phyloP scores from a whole-genome alignment of 179 eudicot genomes.

The Pouteria campechiana region DNA sequence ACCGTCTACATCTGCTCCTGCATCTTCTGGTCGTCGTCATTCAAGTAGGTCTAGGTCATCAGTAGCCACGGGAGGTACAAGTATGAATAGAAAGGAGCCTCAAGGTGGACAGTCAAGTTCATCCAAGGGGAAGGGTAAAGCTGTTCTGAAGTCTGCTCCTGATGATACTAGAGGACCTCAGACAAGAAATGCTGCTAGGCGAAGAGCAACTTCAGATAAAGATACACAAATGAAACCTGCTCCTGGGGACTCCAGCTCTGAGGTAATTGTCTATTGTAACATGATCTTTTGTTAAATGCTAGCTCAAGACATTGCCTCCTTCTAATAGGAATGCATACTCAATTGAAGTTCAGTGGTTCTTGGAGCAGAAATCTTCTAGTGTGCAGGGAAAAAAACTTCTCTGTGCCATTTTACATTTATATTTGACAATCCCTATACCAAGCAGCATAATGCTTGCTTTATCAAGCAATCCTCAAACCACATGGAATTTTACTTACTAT shows the following conservation, averaged over 20 bases:
- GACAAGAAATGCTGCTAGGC: conserved; percentile 81
- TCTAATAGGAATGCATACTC: too few species aligned
- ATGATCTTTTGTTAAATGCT: too few species aligned
- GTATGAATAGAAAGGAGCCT: conserved; percentile 56
- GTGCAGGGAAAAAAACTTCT: too few species aligned
- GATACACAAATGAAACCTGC: conserved; percentile 65
- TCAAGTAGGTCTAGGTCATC: conserved; percentile 72
- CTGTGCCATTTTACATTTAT: too few species aligned
- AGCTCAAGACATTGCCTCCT: too few species aligned
- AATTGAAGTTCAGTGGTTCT: too few species aligned
- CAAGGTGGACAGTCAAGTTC: conserved; percentile 54
- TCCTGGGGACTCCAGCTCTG: conserved; percentile 66
- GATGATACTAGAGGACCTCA: conserved; percentile 80
- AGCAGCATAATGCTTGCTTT: too few species aligned
- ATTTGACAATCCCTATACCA: too few species aligned
- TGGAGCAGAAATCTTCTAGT: too few species aligned
- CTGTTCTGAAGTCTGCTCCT: conserved; percentile 54
- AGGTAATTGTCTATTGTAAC: conserved; percentile 35
- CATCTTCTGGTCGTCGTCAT: conserved; percentile 52
- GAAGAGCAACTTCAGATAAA: conserved; percentile 64
- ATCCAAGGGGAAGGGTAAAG: conserved; percentile 88
- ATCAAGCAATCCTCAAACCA: too few species aligned
- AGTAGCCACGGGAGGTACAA: conserved; percentile 45
- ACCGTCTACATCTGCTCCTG: conserved; percentile 62
- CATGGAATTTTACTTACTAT: too few species aligned